These are phyloP conservation scores for Saturnispora sekii DNA, from an alignment of 805 yeast genomes.

Conservation along the genomic window DNA sequence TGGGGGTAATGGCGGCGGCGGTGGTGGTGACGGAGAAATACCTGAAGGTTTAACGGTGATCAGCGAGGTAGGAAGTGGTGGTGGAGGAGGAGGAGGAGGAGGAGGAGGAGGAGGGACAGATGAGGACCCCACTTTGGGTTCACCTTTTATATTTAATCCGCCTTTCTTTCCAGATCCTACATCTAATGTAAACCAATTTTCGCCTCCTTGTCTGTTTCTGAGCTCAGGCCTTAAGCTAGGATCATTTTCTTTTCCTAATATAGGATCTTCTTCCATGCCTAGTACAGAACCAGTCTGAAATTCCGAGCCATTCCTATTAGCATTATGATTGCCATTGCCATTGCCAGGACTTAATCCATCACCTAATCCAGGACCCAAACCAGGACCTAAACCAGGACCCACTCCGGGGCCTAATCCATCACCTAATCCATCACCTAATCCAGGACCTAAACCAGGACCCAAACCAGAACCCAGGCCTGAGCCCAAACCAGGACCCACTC, in stretches of 20 bases:
- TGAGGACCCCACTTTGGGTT: conserved; percentile 13
- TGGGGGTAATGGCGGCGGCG: conserved; percentile 12
- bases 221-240: conserved; percentile 17
- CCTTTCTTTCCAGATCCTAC: conserved; percentile 7
- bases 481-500: conserved; percentile 6
- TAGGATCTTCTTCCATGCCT: conserved; percentile 22
- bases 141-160: conserved; percentile 18
- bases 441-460: conserved; percentile 10
- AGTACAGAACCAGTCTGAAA: conserved; percentile 1
- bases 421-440: conserved; percentile 6
- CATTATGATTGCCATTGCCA: conserved; percentile 22
- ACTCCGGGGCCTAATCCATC: conserved; percentile 19
- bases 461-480: conserved; percentile 8
- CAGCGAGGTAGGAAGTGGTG: conserved; percentile 3
- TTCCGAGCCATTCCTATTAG: conserved; percentile 4
- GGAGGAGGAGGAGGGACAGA: conserved; percentile 17
- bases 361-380: conserved; percentile 7
- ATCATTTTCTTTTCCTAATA: conserved; percentile 6
- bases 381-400: conserved; percentile 14
- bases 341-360: conserved; percentile 6
- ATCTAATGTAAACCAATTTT: conserved; percentile 8
- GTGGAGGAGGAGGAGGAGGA: conserved; percentile 23
- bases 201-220: conserved; percentile 14
- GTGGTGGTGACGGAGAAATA: not conserved
- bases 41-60: not conserved